A percentile compares a stretch with the other conserved stretches of the same genome.
phyloP scores from a whole-genome alignment of 305 asterid genomes.

The Fraxinus platypoda region DNA sequence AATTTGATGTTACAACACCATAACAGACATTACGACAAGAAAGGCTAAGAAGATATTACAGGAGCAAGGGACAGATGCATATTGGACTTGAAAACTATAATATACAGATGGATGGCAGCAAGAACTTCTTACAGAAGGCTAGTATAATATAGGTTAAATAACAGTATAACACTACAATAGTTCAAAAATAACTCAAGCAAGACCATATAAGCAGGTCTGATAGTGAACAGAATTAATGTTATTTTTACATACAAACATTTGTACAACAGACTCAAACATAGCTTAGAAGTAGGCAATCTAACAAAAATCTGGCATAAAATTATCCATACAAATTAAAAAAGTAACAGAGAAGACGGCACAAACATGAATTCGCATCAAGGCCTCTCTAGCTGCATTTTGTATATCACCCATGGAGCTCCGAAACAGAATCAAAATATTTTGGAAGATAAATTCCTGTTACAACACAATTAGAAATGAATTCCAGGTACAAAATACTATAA shows the following conservation, averaged over 20 bases:
- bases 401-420: constrained; percentile 56
- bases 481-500: neutral
- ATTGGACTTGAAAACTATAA: neutral
- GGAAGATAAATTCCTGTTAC: constrained; percentile 67
- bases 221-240: neutral
- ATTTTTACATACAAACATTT: constrained; percentile 7
- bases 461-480: constrained; percentile 9
- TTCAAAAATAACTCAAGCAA: neutral
- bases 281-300: neutral
- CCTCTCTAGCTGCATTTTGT: constrained; percentile 68
- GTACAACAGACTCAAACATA: neutral
- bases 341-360: constrained; percentile 32
- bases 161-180: neutral
- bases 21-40: neutral
- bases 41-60: neutral
- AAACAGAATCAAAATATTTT: constrained; percentile 58
- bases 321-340: neutral
- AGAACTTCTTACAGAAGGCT: neutral
- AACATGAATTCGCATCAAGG: constrained; percentile 73
- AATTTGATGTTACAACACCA: neutral
- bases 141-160: neutral
- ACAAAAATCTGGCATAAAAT: constrained; percentile 12
- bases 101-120: neutral
- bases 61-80: neutral
- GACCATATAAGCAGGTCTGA: neutral